Conservation (phyloP, 495 filamentous ascomycete species). For the Aspergillus indologenus region DNA sequence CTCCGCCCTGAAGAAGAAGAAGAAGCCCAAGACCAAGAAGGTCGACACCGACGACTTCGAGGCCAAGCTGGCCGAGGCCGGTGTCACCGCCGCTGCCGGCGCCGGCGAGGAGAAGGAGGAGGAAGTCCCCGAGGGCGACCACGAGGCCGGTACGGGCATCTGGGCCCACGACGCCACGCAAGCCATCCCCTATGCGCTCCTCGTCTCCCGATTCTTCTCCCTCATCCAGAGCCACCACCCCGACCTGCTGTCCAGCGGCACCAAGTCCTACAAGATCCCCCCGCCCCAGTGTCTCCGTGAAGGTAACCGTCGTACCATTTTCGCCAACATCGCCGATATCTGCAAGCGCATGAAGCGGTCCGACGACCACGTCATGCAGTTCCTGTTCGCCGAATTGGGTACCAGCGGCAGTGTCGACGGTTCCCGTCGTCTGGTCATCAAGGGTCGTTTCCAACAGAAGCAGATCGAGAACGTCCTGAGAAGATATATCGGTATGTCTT, state of each 20-base stretch:
- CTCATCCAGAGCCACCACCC: constrained; percentile 90
- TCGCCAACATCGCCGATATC: constrained; percentile 94
- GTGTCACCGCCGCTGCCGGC: constrained; percentile 56
- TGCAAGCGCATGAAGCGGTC: constrained; percentile 93
- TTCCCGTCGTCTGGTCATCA: constrained; percentile 89
- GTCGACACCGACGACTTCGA: constrained; percentile 74
- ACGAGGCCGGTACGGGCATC: constrained; percentile 88
- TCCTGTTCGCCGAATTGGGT: constrained; percentile 96
- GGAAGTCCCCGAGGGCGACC: constrained; percentile 65
- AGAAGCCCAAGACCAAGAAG: constrained; percentile 76
- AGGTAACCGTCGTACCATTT: constrained; percentile 99
- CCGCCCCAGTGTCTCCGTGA: constrained; percentile 98
- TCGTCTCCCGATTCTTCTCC: constrained; percentile 87
- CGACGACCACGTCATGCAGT: constrained; percentile 95
- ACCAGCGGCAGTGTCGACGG: constrained; percentile 94
- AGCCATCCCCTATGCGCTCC: constrained; percentile 75
- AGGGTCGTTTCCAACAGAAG: constrained; percentile 97
- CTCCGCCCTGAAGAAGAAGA: constrained; percentile 85
- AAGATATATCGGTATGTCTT: constrained; percentile 81
- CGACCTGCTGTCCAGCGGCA: constrained; percentile 81
- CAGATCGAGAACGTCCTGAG: constrained; percentile 94
- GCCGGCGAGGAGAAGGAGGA: constrained; percentile 49
- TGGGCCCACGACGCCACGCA: constrained; percentile 79
- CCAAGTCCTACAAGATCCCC: constrained; percentile 96
- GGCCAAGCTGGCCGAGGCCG: constrained; percentile 73